These are phyloP conservation scores for Lasiosphaeriaceae sp. DNA, from an alignment of 495 filamentous ascomycete species.

Conservation along the genomic window DNA sequence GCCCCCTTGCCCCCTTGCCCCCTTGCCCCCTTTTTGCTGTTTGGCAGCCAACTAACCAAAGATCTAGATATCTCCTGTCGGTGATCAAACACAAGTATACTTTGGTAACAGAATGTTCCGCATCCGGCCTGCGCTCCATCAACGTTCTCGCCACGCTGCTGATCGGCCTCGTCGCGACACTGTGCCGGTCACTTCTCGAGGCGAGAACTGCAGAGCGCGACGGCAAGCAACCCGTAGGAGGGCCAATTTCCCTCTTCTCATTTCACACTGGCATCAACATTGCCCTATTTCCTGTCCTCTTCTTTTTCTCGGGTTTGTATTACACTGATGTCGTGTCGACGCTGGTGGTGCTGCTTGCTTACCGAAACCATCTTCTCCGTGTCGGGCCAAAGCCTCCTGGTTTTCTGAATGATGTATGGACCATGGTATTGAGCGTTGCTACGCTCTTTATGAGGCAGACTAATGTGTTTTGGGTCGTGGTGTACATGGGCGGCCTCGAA, in stretches of 20 bases:
- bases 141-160: slow-evolving; percentile 47
- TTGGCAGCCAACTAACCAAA: slow-evolving; percentile 3
- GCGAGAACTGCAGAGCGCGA: slow-evolving; percentile 12
- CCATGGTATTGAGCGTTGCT: slow-evolving; percentile 53
- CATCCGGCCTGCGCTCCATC: slow-evolving; percentile 45
- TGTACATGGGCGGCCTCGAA: slow-evolving; percentile 78
- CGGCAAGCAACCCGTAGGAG: neutral
- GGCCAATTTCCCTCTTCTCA: slow-evolving; percentile 22
- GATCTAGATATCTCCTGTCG: slow-evolving; percentile 51
- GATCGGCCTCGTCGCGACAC: slow-evolving; percentile 28
- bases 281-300: slow-evolving; percentile 80
- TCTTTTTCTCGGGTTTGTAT: slow-evolving; percentile 92
- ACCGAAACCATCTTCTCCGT: slow-evolving; percentile 55
- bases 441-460: slow-evolving; percentile 83
- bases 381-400: slow-evolving; percentile 20
- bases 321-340: slow-evolving; percentile 85
- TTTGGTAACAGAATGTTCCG: slow-evolving; percentile 35
- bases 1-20: neutral
- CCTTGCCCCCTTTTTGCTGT: neutral
- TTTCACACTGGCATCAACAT: slow-evolving; percentile 75
- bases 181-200: slow-evolving; percentile 31
- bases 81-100: slow-evolving; percentile 36
- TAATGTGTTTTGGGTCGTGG: slow-evolving; percentile 91
- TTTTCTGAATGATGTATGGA: slow-evolving; percentile 33
- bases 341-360: slow-evolving; percentile 61